Base-by-base conservation (phyloP, 805 yeast species). In the Candida palmyrensis region DNA sequence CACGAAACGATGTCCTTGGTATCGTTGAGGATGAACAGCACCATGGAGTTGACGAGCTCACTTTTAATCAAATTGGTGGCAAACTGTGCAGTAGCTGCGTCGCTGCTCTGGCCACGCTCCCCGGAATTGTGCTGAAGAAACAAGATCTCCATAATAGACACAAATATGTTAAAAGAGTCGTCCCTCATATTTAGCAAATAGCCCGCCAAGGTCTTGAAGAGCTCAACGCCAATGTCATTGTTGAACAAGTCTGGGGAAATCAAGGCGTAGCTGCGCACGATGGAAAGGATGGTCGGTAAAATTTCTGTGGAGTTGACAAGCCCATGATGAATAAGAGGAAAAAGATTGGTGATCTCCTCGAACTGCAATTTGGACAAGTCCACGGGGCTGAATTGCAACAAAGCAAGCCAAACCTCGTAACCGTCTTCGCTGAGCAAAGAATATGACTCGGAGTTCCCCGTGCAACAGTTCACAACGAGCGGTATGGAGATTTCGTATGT, bases 381-480 rank as follows among this genome's bases (percentile, higher is more conserved):
- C 36, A 25, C 4, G 1, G 90, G 84, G 33, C 73, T 72, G 40
- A 78, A 77, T 41, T 76, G 83, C 32, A 87, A 51, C 2, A 83
- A 53, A 1, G 80, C 66, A n/a, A 73, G 63, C 95, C 96, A 87
- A 26, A 89, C 62, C 36, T 86, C 95, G 49, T 75, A 77, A 0
- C 94, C 96, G 58, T 89, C 97, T 50, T 89, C 97, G 13, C 81
- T 70, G 7, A 89, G 54, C 33, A 84, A 62, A 1, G 87, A 73
- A 14, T 64, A 62, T 23, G 43, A 36, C 18, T 53, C 62, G 1
- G 61, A 48, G 11, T 44, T 34, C 14, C 48, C 62, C 1, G 79
- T 71, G 42, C 84, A 77, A 47, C 92, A 80, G 29, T 82, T 73
- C 9, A 62, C 59, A 17, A 88, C 67, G 38, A 86, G 59, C 1